Conservation (phyloP, 805 yeast genomes). For the Millerozyma miso region DNA sequence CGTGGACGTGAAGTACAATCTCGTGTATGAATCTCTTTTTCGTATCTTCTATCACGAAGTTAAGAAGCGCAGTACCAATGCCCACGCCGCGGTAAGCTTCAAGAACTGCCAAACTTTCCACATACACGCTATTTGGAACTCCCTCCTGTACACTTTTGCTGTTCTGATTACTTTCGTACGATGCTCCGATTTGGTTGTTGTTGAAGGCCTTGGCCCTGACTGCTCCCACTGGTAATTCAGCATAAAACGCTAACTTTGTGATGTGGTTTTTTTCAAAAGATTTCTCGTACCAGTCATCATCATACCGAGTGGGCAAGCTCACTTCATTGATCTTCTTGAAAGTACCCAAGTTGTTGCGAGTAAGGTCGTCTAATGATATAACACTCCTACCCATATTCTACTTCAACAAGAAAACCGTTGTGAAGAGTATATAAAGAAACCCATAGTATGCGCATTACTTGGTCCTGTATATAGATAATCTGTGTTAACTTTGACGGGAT, state of each 20-base stretch:
- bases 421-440: no score
- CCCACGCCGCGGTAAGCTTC: slow-evolving; percentile 58
- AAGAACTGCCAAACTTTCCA: slow-evolving; percentile 66
- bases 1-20: slow-evolving; percentile 51
- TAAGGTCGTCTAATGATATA: slow-evolving; percentile 54
- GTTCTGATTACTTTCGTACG: slow-evolving; percentile 20
- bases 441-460: no score
- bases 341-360: slow-evolving; percentile 55
- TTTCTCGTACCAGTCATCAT: slow-evolving; percentile 49
- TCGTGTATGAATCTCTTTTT: slow-evolving; percentile 50
- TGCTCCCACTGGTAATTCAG: slow-evolving; percentile 80
- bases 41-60: slow-evolving; percentile 54
- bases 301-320: slow-evolving; percentile 48
- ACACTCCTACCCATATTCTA: slow-evolving; percentile 40
- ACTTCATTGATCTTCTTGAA: slow-evolving; percentile 53
- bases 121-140: slow-evolving; percentile 53
- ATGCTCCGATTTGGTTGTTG: slow-evolving; percentile 34
- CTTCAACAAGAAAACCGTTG: no score
- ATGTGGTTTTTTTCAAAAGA: slow-evolving; percentile 47
- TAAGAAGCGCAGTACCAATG: slow-evolving; percentile 56
- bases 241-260: slow-evolving; percentile 57
- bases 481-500: no score
- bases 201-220: slow-evolving; percentile 53
- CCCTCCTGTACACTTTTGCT: slow-evolving; percentile 19
- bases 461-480: no score